phyloP scores from a whole-genome alignment of 2,329 filamentous ascomycete species.

The Fusarium napiforme region DNA sequence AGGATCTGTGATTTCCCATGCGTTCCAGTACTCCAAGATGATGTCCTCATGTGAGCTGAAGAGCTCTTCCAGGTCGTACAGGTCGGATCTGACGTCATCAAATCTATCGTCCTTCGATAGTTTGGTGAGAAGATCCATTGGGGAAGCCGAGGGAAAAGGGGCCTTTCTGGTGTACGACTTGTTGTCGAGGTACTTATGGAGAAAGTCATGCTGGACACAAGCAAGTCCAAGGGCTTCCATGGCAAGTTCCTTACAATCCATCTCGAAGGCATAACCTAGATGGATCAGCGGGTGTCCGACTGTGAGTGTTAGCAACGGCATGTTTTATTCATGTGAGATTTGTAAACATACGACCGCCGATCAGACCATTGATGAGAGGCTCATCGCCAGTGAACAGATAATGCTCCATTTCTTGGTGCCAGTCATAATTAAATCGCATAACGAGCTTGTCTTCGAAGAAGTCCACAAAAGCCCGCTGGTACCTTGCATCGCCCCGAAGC shows the following conservation, averaged over 20 bases:
- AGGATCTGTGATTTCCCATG: slow-evolving; percentile 79
- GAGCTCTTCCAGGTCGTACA: slow-evolving; percentile 73
- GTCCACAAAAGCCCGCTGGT: slow-evolving; percentile 91
- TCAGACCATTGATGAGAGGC: slow-evolving; percentile 83
- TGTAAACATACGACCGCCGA: slow-evolving; percentile 74
- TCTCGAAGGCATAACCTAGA: slow-evolving; percentile 91
- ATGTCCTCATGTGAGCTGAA: slow-evolving; percentile 75
- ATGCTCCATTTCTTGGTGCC: slow-evolving; percentile 79
- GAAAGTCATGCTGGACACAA: slow-evolving; percentile 65
- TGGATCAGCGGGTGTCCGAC: slow-evolving; percentile 95
- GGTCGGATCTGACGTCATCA: slow-evolving; percentile 65
- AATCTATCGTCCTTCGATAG: slow-evolving; percentile 77
- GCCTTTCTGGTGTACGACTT: slow-evolving; percentile 74
- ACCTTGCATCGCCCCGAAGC: slow-evolving; percentile 80
- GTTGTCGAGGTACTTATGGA: slow-evolving; percentile 78
- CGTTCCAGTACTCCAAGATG: slow-evolving; percentile 90
- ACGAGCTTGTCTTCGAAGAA: slow-evolving; percentile 95
- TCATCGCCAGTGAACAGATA: slow-evolving; percentile 80
- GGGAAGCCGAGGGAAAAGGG: slow-evolving; percentile 68
- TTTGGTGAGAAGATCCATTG: slow-evolving; percentile 76
- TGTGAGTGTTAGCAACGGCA: slow-evolving; percentile 51
- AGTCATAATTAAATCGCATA: slow-evolving; percentile 78
- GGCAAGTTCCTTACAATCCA: slow-evolving; percentile 84
- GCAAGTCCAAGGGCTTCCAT: slow-evolving; percentile 87
- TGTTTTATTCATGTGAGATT: neutral